Base-by-base conservation (phyloP, 2,329 filamentous ascomycete genomes). In the Pyrenochaeta sp. region DNA sequence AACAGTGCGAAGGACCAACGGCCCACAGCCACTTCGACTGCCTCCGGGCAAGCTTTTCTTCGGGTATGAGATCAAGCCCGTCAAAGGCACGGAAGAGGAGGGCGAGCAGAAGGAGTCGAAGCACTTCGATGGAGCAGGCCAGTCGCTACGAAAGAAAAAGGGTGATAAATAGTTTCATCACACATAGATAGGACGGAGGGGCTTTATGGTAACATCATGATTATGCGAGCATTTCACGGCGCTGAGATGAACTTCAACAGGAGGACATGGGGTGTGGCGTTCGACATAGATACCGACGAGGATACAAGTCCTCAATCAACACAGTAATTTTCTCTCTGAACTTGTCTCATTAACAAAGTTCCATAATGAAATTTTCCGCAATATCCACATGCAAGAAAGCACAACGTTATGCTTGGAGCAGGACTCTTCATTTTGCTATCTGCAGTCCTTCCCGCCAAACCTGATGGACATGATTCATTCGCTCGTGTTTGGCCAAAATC, bases 31-130 rank as follows among this genome's bases (percentile, higher is more conserved):
- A 3, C 80, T 99, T 6, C 82, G 94, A 19, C 71, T 99, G 37
- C 83, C 90, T 0, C 87, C 89, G 0, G 94, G 94, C 61, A 96
- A 96, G 73, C 79, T 99, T 4, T 99, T 99, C 78, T 96, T 99
- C 53, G 94, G 94, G 3, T 99, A 97, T 64, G 88, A 96, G 63
- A 82, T 96, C 67, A 96, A 88, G 71, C 93, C 93, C 0, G 79
- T 95, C 28, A 92, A 90, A 76, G 89, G 89, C 7, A 84, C 87
- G 44, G 87, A 85, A 48, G 79, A 81, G 3, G 79, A 73, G 44
- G 51, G 80, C 46, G 83, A 84, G 58, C 87, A 87, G n/a, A 79
- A 72, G 46, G 55, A 80, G 47, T 83, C 84, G 53, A 88, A 87
- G 13, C 60, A 68, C 22, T 96, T 96, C 71, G 84, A 86, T 4